Conservation (phyloP, 139 green algal species). For the Yamagishiella unicocca region DNA sequence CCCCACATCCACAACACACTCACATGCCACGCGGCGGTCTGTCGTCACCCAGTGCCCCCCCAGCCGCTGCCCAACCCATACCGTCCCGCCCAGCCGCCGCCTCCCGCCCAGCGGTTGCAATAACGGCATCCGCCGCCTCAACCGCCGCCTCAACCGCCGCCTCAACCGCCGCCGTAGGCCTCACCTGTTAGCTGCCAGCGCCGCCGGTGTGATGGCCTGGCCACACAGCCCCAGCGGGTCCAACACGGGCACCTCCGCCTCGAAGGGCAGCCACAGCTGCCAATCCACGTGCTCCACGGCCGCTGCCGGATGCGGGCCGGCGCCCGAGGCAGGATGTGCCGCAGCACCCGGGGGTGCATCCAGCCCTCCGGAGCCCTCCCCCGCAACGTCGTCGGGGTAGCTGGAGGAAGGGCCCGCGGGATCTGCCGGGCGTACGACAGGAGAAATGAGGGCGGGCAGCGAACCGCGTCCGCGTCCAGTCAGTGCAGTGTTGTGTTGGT, state of each 20-base stretch:
- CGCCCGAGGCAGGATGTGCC: no score
- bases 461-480: no score
- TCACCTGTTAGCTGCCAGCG: background rate
- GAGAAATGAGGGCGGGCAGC: no score
- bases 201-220: conserved; percentile 11
- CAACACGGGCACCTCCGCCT: conserved; percentile 24
- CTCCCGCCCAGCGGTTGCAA: background rate
- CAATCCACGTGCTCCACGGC: background rate
- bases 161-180: background rate
- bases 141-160: background rate
- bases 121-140: background rate
- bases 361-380: no score
- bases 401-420: no score
- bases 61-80: background rate
- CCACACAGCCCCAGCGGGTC: conserved; percentile 9
- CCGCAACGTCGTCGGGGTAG: no score
- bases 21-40: no score
- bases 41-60: background rate
- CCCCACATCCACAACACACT: no score
- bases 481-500: no score
- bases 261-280: conserved; percentile 31
- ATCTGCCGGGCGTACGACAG: no score
- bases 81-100: background rate
- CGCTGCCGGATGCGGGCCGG: no score
- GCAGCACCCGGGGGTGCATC: no score